These are phyloP conservation scores for Helicocarpus griseus DNA, from an alignment of 2,329 filamentous ascomycete genomes.

Conservation along the genomic window DNA sequence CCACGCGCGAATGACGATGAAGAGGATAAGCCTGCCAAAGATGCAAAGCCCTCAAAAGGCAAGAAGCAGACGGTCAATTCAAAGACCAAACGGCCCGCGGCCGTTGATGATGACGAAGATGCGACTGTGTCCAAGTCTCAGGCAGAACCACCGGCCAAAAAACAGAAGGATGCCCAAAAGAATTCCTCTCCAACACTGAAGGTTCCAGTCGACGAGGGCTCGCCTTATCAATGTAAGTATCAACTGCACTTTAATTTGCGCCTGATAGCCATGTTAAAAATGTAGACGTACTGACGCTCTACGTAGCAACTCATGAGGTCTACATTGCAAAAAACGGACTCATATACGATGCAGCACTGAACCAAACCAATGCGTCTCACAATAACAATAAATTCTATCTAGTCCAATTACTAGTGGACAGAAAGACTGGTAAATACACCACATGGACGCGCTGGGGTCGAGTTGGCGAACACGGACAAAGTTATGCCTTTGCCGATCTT, in stretches of 20 bases:
- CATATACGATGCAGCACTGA: constrained; percentile 71
- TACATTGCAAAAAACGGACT: constrained; percentile 56
- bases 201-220: constrained; percentile 41
- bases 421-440: constrained; percentile 33
- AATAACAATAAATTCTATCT: constrained; percentile 84
- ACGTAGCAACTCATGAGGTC: constrained; percentile 35
- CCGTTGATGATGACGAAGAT: constrained; percentile 12
- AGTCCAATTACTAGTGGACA: constrained; percentile 51
- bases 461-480: constrained; percentile 49
- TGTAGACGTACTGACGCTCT: background rate
- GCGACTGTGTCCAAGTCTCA: constrained; percentile 18
- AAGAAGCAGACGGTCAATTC: constrained; percentile 15
- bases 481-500: constrained; percentile 30
- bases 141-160: constrained; percentile 22
- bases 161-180: constrained; percentile 32
- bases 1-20: background rate
- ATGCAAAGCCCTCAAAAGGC: constrained; percentile 23
- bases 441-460: constrained; percentile 77
- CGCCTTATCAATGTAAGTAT: constrained; percentile 19
- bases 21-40: constrained; percentile 11
- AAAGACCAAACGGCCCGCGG: constrained; percentile 20
- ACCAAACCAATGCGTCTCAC: constrained; percentile 59
- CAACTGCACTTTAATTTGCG: background rate
- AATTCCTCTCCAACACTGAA: constrained; percentile 21
- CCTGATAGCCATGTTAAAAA: background rate